phyloP scores from a whole-genome alignment of 495 filamentous ascomycete genomes.

The Penicillium turbatum region DNA sequence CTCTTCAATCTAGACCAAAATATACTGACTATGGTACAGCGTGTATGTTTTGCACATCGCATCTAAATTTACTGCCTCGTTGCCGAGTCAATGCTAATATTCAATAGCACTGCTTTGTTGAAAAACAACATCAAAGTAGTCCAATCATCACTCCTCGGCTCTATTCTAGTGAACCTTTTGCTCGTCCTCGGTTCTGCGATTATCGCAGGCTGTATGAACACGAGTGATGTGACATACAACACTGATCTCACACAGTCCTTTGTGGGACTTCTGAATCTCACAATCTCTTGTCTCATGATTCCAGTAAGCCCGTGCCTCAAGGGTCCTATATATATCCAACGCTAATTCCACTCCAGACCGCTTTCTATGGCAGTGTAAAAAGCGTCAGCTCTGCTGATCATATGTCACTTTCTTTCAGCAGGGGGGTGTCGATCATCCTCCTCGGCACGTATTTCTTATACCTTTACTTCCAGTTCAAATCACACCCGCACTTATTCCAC shows the following conservation, averaged over 20 bases:
- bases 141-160: conserved; percentile 22
- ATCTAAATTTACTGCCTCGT: neutral
- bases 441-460: conserved; percentile 64
- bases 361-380: conserved; percentile 20
- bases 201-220: conserved; percentile 14
- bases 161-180: conserved; percentile 20
- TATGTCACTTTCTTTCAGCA: conserved; percentile 17
- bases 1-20: neutral
- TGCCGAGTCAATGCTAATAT: neutral
- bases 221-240: conserved; percentile 18
- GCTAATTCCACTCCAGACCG: conserved; percentile 9
- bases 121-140: conserved; percentile 19
- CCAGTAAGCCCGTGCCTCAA: conserved; percentile 14
- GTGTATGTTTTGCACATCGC: neutral
- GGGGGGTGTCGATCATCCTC: conserved; percentile 42
- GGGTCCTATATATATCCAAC: neutral
- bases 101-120: conserved; percentile 15
- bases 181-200: conserved; percentile 22
- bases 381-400: conserved; percentile 14
- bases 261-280: conserved; percentile 20
- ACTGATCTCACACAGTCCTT: conserved; percentile 18
- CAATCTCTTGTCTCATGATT: conserved; percentile 23
- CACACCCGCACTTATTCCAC: conserved; percentile 4
- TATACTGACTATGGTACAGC: neutral
- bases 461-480: conserved; percentile 47